Evolutionary conservation across 1,284 basidiomycete species (phyloP).

Genomic region (Trametes sp.): DNA sequence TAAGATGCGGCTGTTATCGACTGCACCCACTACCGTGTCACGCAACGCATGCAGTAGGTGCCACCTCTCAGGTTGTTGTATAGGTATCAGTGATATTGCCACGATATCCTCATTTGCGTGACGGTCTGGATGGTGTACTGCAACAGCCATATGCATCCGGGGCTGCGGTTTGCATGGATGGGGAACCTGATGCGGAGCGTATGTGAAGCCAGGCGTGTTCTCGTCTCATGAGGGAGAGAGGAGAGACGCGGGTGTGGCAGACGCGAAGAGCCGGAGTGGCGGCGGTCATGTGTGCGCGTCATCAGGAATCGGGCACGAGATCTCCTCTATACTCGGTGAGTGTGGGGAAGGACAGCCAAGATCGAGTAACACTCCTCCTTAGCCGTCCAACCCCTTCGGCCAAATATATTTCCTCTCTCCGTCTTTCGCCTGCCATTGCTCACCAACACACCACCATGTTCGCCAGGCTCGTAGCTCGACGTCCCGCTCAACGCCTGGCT

Average conservation of each 20-base stretch:
- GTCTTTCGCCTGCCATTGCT: constrained; percentile 5
- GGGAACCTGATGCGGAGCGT: no score
- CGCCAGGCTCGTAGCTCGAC: constrained; percentile 24
- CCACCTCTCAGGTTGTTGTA: no score
- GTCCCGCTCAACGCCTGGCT: constrained; percentile 14
- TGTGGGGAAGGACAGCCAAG: constrained; percentile 28
- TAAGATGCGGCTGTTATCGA: no score
- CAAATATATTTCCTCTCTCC: constrained; percentile 4
- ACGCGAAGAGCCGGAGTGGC: background rate
- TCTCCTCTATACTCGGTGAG: constrained; percentile 12
- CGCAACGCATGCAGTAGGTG: no score
- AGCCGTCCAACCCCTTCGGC: background rate
- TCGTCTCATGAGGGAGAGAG: background rate
- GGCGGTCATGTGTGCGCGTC: constrained; percentile 30
- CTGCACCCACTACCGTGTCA: no score
- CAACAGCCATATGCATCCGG: no score
- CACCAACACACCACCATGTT: constrained; percentile 32
- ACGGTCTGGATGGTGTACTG: no score
- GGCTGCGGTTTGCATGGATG: no score
- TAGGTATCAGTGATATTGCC: no score
- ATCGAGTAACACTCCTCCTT: constrained; percentile 17
- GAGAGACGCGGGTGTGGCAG: background rate
- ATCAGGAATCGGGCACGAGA: constrained; percentile 27
- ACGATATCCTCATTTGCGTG: no score
- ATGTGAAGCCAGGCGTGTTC: no score